Percentiles rank a stretch among this genome's conserved stretches.
Evolutionary conservation across 2,329 filamentous ascomycete species (phyloP).

Genomic region (Scopulariopsis brevicaulis): DNA sequence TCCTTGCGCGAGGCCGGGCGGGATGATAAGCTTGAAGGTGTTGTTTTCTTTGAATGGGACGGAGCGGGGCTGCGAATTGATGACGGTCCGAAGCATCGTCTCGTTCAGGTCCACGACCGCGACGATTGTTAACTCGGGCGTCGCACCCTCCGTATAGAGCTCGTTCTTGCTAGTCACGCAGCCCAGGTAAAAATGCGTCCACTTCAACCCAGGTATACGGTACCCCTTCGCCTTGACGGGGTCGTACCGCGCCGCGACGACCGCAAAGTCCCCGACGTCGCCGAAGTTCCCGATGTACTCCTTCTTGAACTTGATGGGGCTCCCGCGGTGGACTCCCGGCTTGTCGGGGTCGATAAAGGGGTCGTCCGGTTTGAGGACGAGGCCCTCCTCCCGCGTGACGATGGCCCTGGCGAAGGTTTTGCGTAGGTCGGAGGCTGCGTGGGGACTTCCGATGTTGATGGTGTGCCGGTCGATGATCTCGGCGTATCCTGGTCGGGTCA

Average conservation of each 20-base stretch:
- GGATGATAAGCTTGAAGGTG: conserved; percentile 32
- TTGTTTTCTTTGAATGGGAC: conserved; percentile 24
- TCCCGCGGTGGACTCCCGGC: conserved; percentile 25
- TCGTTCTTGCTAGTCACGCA: conserved; percentile 60
- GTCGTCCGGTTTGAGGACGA: conserved; percentile 70
- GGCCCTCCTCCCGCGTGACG: conserved; percentile 57
- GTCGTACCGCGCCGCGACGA: conserved; percentile 66
- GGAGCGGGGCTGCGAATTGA: conserved; percentile 31
- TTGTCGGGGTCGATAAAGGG: conserved; percentile 57
- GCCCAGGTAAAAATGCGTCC: conserved; percentile 73
- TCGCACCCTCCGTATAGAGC: conserved; percentile 35
- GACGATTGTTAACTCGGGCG: conserved; percentile 54
- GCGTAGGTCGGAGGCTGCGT: conserved; percentile 43
- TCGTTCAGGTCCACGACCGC: conserved; percentile 48
- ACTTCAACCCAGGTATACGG: conserved; percentile 43
- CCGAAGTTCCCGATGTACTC: conserved; percentile 71
- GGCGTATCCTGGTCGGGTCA: conserved; percentile 45
- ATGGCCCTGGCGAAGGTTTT: conserved; percentile 59
- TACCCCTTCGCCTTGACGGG: conserved; percentile 47
- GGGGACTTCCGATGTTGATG: conserved; percentile 49
- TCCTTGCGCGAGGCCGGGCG: conserved; percentile 28
- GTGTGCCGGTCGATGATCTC: conserved; percentile 55
- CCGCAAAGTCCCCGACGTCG: conserved; percentile 72
- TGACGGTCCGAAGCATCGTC: conserved; percentile 38
- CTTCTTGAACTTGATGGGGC: conserved; percentile 77